Base-by-base conservation (phyloP, 352 stramenopile species). In the Globisporangium carolinianum region DNA sequence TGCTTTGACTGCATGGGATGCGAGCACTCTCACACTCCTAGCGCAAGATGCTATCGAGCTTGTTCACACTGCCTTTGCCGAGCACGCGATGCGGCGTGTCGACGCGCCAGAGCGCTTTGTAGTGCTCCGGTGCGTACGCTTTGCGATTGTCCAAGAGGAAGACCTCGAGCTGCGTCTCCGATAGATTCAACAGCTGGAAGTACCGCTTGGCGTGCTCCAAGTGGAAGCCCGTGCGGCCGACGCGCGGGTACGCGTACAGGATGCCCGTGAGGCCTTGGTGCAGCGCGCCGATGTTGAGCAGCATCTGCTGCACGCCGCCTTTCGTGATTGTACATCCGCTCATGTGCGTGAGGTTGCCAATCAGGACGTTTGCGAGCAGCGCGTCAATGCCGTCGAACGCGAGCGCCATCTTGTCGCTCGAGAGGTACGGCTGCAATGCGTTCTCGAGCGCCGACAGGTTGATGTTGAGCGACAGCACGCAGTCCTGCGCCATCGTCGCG, bases 201-300 rank as follows among this genome's bases (percentile, higher is more conserved):
- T 87, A 91, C 11, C 82, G 65, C 62, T 91, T 94, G 35, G 82
- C 82, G 58, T 86, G 76, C 57, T 92, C 75, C 63, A 94, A 87
- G 47, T 86, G 70, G 32, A 70, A 82, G 6, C 71, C 73, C n/a
- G 72, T 69, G 51, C 71, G 81, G 6, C 57, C 63, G 38, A 81
- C 72, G 3, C 47, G 62, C 42, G 80, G 78, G 53, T 90, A 90
- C 58, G 78, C 87, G 56, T 88, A 92, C 42, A 92, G 35, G 17
- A 80, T 85, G 0, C 75, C 79, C 0, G 84, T 91, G 47, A 91
- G 67, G 14, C 72, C 72, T 63, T 94, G 84, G 59, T 89, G 84
- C 47, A 92, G 67, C 48, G 84, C 79, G 9, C 73, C 66, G 48
- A 91, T 73, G 55, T 92, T 92, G 42, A 90, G 69, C 41, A 87